These are phyloP conservation scores for Lobosporangium transversale DNA, from an alignment of 192 early-diverging fungal species.

Conservation along the genomic window DNA sequence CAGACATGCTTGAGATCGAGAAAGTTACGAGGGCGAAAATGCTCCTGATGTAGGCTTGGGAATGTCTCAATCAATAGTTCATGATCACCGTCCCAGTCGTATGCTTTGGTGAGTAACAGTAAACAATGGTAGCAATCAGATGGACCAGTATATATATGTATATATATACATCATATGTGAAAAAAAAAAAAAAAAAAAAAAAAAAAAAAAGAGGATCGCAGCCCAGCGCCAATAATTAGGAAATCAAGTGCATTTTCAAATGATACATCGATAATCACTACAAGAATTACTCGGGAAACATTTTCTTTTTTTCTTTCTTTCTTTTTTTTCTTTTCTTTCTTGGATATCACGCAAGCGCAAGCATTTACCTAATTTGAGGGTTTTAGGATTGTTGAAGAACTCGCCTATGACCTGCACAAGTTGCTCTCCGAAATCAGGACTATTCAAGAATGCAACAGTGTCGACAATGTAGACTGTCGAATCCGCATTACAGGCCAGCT, in stretches of 20 bases:
- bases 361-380: conserved; percentile 26
- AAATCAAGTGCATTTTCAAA: too few relatives aligned
- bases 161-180: not conserved
- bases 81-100: conserved; percentile 38
- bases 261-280: not conserved
- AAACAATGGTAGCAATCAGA: too few relatives aligned
- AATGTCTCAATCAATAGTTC: conserved; percentile 22
- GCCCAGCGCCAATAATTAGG: too few relatives aligned
- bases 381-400: not conserved
- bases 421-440: not conserved
- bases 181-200: not conserved
- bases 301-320: not conserved
- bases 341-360: too few relatives aligned
- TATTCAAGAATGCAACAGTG: conserved; percentile 11
- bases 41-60: not conserved
- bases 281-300: not conserved
- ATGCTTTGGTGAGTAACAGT: too few relatives aligned
- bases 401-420: conserved; percentile 12
- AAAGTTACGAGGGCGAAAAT: conserved; percentile 11
- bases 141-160: not conserved
- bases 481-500: conserved; percentile 15
- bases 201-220: not conserved
- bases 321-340: too few relatives aligned
- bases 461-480: conserved; percentile 32
- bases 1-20: conserved; percentile 24